phyloP scores from a whole-genome alignment of 495 filamentous ascomycete genomes.

The Amphirosellinia nigrospora region DNA sequence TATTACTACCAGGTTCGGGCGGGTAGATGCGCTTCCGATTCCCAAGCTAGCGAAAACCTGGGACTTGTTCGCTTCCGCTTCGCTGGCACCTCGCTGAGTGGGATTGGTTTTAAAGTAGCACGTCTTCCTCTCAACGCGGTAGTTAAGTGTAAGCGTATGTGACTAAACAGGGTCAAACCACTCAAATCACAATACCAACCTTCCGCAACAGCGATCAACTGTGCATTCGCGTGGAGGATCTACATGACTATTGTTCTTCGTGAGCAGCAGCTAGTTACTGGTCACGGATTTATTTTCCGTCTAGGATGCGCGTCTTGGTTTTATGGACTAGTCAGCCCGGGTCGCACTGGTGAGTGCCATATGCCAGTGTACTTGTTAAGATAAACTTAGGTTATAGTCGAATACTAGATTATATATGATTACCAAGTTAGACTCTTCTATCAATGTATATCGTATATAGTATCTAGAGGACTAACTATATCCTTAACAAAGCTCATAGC shows the following conservation, averaged over 20 bases:
- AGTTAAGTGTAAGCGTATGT: too few species aligned
- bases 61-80: background rate
- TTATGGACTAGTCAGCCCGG: background rate
- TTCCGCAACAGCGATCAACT: conserved; percentile 8
- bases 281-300: background rate
- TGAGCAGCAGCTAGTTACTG: background rate
- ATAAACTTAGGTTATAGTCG: background rate
- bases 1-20: background rate
- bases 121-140: background rate
- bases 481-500: too few species aligned
- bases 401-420: background rate
- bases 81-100: background rate
- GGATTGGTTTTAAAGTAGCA: background rate
- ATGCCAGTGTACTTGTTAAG: background rate
- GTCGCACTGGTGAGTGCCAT: background rate
- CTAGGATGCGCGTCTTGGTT: background rate
- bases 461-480: too few species aligned
- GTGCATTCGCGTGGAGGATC: conserved; percentile 14
- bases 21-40: conserved; percentile 18
- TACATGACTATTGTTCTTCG: conserved; percentile 11
- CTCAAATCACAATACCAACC: background rate
- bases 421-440: background rate
- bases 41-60: background rate
- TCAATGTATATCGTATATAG: too few species aligned
- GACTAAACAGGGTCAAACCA: too few species aligned